These are phyloP conservation scores for Cercospora brassicicola DNA, from an alignment of 2,329 filamentous ascomycete genomes.

Conservation along the genomic window DNA sequence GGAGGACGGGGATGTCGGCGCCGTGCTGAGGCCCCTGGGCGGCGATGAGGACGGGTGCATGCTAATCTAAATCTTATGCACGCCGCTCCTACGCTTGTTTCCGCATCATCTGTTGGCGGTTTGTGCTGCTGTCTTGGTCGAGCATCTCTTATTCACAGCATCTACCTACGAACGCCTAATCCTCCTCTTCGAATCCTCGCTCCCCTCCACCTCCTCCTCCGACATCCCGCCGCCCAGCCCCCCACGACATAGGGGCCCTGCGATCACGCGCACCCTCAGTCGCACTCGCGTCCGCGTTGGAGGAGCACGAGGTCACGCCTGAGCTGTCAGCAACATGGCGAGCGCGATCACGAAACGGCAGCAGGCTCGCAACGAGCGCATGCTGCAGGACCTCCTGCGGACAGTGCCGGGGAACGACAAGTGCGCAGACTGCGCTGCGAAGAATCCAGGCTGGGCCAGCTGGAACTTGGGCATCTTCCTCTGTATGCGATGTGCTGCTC, in stretches of 20 bases:
- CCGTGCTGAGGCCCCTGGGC: background rate
- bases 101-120: background rate
- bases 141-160: background rate
- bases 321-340: constrained; percentile 57
- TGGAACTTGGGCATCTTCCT: constrained; percentile 98
- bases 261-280: constrained; percentile 2
- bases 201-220: background rate
- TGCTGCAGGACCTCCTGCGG: constrained; percentile 84
- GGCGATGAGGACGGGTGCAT: background rate
- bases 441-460: constrained; percentile 95
- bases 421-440: constrained; percentile 89
- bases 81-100: background rate
- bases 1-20: background rate
- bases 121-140: background rate
- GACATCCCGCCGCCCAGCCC: background rate
- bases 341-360: constrained; percentile 86
- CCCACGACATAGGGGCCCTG: background rate
- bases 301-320: constrained; percentile 8
- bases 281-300: constrained; percentile 8
- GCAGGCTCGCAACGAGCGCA: constrained; percentile 93
- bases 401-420: constrained; percentile 82
- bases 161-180: background rate
- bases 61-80: background rate
- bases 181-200: background rate
- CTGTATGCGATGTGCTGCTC: constrained; percentile 93